Conservation (phyloP, 768 basidiomycete species). For the Auriculariales sp. region DNA sequence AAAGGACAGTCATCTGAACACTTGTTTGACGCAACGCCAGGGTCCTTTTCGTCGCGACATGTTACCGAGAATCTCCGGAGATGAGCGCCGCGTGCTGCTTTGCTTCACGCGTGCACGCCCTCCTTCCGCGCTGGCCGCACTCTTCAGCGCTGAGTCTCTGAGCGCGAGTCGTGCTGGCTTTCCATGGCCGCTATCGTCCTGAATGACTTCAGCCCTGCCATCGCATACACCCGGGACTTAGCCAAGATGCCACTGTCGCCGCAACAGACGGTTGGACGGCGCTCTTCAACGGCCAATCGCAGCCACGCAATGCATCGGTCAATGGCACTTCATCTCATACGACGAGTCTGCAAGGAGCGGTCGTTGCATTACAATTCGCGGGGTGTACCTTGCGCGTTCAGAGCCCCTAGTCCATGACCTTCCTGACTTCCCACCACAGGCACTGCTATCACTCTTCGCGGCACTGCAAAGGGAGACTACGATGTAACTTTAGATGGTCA, state of each 20-base stretch:
- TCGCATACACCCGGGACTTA: conserved; percentile 29
- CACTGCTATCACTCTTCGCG: conserved; percentile 6
- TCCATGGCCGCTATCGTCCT: conserved; percentile 44
- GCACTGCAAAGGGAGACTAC: conserved; percentile 2
- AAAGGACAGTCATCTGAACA: too few species aligned
- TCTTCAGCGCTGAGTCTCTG: too few species aligned
- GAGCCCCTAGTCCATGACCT: conserved; percentile 13
- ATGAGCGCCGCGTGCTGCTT: too few species aligned
- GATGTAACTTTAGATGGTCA: not conserved
- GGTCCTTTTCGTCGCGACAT: too few species aligned
- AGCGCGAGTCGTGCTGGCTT: conserved; percentile 67
- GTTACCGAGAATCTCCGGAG: too few species aligned
- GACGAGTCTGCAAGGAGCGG: conserved; percentile 45
- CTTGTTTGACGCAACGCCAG: too few species aligned
- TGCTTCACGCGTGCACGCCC: conserved; percentile 2
- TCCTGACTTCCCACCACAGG: conserved; percentile 11
- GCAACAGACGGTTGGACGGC: conserved; percentile 68
- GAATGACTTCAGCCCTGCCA: conserved; percentile 23
- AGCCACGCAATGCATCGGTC: conserved; percentile 25
- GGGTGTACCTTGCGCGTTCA: conserved; percentile 38
- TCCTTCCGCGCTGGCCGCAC: conserved; percentile 6
- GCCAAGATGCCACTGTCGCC: too few species aligned
- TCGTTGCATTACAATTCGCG: conserved; percentile 42
- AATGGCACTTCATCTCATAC: conserved; percentile 45
- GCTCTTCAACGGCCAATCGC: conserved; percentile 27